phyloP scores from a whole-genome alignment of 306 rosid genomes.

The Betula pendula region DNA sequence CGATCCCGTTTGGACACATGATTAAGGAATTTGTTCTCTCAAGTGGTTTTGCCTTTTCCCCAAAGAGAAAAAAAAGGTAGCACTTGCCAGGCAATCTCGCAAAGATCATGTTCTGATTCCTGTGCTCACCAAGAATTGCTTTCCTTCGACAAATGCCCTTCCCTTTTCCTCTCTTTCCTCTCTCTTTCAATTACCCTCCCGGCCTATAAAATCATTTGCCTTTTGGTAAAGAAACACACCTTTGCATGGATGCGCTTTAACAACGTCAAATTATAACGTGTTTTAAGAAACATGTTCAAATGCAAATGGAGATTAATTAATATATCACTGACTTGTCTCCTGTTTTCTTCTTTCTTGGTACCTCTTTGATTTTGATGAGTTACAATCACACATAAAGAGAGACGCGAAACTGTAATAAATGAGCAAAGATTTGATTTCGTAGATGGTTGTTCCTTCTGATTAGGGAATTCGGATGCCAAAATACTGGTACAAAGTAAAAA shows the following conservation, averaged over 20 bases:
- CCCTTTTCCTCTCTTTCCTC: slow-evolving; percentile 13
- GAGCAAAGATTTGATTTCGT: slow-evolving; percentile 19
- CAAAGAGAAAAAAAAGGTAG: slow-evolving; percentile 15
- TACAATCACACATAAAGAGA: slow-evolving; percentile 23
- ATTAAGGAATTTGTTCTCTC: slow-evolving; percentile 39
- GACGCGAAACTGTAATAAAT: slow-evolving; percentile 9
- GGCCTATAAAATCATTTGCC: slow-evolving; percentile 19
- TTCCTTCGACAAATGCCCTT: slow-evolving; percentile 3
- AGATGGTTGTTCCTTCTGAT: slow-evolving; percentile 43
- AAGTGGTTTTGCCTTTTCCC: slow-evolving; percentile 21
- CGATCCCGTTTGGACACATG: slow-evolving; percentile 23
- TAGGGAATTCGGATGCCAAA: slow-evolving; percentile 24
- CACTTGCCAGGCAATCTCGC: slow-evolving; percentile 24
- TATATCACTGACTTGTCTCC: slow-evolving; percentile 23
- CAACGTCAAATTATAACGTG: neutral
- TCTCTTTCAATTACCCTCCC: slow-evolving; percentile 2
- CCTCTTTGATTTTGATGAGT: slow-evolving; percentile 6
- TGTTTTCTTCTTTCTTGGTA: slow-evolving; percentile 25
- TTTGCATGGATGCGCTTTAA: slow-evolving; percentile 7
- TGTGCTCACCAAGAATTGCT: slow-evolving; percentile 15
- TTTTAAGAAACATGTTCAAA: neutral
- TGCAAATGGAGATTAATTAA: neutral
- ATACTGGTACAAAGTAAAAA: slow-evolving; percentile 21
- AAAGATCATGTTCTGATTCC: slow-evolving; percentile 50
- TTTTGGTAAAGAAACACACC: slow-evolving; percentile 4